Evolutionary conservation across 306 rosid species (phyloP), one percentile per base, ranked within the genome.

Genomic region (Glycine tomentella): DNA sequence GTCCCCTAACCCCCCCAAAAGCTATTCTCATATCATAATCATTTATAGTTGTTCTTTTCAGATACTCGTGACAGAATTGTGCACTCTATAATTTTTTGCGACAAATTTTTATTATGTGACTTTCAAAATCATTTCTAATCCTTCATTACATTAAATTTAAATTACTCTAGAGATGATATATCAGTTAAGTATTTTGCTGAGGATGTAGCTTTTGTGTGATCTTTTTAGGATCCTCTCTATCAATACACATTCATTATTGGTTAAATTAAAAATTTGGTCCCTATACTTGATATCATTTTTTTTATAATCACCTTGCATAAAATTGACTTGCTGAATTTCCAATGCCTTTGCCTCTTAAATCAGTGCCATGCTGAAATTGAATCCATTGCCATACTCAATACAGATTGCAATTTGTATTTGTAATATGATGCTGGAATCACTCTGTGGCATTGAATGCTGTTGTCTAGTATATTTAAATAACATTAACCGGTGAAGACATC

Each of bases 131-230:
- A 78, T 44, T 59, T 69, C 12, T 9, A 25, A 74, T 36, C 13
- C 33, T 33, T 72, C 49, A 49, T 17, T 15, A 55, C 31, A 40
- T 69, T 46, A 69, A 16, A 70, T 49, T 66, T 15, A 46, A 33
- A 55, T 81, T 73, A 40, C 79, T 64, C 17, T 34, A 48, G 53
- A 17, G 42, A 61, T 73, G 68, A 14, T 73, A 72, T 64, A n/a
- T 74, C 48, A 66, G 36, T 45, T 14, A 4, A 65, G 10, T 55
- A 1, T 52, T 81, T 63, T 52, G 42, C 52, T 10, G 57, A 4
- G 75, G 68, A 52, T 73, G 46, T 16, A 9, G 40, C 40, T 36
- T 63, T 75, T n/a, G 31, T 6, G 68, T 64, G 53, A 65, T 63
- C 8, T 52, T 73, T 17, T 46, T 46, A 31, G n/a, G 61, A 61